These are phyloP conservation scores for Hanseniaspora mollemarum DNA, from an alignment of 805 yeast genomes.

Conservation along the genomic window DNA sequence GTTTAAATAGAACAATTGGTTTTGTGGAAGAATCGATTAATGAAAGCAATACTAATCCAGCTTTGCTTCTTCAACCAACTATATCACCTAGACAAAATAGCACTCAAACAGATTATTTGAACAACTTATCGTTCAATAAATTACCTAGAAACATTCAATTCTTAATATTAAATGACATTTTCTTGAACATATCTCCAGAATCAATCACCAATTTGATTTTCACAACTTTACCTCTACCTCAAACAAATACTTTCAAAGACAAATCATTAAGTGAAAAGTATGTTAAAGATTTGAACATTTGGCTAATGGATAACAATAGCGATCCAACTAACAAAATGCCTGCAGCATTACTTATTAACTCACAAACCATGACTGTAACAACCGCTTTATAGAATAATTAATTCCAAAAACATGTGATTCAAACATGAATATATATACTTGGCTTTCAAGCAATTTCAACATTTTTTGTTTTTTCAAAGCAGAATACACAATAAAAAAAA, in stretches of 20 bases:
- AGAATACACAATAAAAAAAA: slow-evolving; percentile 77
- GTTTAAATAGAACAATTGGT: slow-evolving; percentile 40
- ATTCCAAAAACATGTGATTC: not conserved
- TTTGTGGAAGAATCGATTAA: slow-evolving; percentile 6
- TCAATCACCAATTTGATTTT: slow-evolving; percentile 58
- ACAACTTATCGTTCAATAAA: slow-evolving; percentile 55
- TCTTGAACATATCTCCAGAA: slow-evolving; percentile 31
- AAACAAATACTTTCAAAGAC: slow-evolving; percentile 64
- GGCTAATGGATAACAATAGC: slow-evolving; percentile 48
- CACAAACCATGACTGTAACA: slow-evolving; percentile 92
- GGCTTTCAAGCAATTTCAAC: slow-evolving; percentile 14
- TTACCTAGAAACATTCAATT: slow-evolving; percentile 90
- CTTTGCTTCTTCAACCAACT: slow-evolving; percentile 22
- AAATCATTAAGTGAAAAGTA: slow-evolving; percentile 63
- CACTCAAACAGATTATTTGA: slow-evolving; percentile 29
- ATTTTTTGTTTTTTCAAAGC: slow-evolving; percentile 51
- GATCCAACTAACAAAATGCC: slow-evolving; percentile 38
- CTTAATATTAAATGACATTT: slow-evolving; percentile 72
- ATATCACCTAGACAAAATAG: slow-evolving; percentile 29
- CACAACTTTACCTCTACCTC: slow-evolving; percentile 83
- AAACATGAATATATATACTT: slow-evolving; percentile 4
- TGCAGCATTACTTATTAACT: slow-evolving; percentile 70
- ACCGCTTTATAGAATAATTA: slow-evolving; percentile 51
- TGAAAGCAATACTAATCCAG: slow-evolving; percentile 5
- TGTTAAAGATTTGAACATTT: slow-evolving; percentile 59